These are phyloP conservation scores for Starmerella bacillaris DNA, from an alignment of 805 yeast genomes.

Conservation along the genomic window DNA sequence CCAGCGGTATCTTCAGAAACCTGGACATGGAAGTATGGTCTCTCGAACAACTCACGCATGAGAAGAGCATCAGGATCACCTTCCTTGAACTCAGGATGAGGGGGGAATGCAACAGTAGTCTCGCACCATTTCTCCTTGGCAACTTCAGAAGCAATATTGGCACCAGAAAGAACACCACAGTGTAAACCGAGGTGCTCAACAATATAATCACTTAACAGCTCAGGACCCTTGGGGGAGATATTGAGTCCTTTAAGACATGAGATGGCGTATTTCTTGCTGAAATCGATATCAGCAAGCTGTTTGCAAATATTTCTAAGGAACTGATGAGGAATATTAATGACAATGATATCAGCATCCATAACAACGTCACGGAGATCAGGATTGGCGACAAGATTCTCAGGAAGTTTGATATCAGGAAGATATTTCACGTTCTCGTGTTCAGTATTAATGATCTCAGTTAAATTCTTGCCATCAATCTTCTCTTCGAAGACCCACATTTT, in stretches of 20 bases:
- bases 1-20: conserved; percentile 90
- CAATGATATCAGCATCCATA: conserved; percentile 62
- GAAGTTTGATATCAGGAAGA: conserved; percentile 74
- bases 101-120: conserved; percentile 82
- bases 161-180: conserved; percentile 95
- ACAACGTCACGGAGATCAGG: conserved; percentile 68
- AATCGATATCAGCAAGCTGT: conserved; percentile 61
- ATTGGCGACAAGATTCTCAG: conserved; percentile 70
- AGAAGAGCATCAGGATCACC: conserved; percentile 62
- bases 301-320: conserved; percentile 61
- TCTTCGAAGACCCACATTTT: conserved; percentile 98
- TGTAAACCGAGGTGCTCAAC: conserved; percentile 64
- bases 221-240: conserved; percentile 69
- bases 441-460: conserved; percentile 80
- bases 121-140: conserved; percentile 94
- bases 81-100: conserved; percentile 47
- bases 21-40: conserved; percentile 94
- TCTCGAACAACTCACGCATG: conserved; percentile 74
- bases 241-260: conserved; percentile 93
- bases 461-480: conserved; percentile 46
- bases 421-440: conserved; percentile 89
- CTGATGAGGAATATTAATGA: conserved; percentile 96
- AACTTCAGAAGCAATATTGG: conserved; percentile 92
- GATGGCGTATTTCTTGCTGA: conserved; percentile 61
- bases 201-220: conserved; percentile 61